These are phyloP conservation scores for Apiospora arundinis DNA, from an alignment of 2,329 filamentous ascomycete species.

Conservation along the genomic window DNA sequence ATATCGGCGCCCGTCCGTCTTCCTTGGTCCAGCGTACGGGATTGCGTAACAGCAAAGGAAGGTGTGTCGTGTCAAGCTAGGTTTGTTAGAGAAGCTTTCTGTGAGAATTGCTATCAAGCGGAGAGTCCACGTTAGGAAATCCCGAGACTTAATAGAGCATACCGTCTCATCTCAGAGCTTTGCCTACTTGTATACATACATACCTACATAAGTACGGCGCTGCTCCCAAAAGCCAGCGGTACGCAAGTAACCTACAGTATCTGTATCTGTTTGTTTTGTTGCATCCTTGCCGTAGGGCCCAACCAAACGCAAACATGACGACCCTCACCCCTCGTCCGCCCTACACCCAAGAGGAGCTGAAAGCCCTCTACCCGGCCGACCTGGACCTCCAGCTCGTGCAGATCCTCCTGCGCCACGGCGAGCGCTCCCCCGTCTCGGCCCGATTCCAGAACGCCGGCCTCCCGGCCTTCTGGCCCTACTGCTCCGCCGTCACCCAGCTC, in stretches of 20 bases:
- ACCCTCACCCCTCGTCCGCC: constrained; percentile 75
- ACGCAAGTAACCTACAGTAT: background rate
- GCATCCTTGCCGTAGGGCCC: background rate
- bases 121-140: constrained; percentile 6
- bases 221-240: background rate
- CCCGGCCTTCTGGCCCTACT: constrained; percentile 87
- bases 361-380: constrained; percentile 77
- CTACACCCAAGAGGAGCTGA: constrained; percentile 83
- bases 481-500: constrained; percentile 76
- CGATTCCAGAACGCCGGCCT: constrained; percentile 82
- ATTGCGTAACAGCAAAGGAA: background rate
- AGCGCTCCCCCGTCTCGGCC: constrained; percentile 84
- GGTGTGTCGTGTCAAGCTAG: background rate
- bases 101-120: background rate
- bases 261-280: background rate
- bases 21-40: background rate
- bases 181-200: background rate
- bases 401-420: constrained; percentile 80
- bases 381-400: constrained; percentile 90
- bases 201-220: background rate
- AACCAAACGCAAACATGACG: constrained; percentile 65
- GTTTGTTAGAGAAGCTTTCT: background rate
- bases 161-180: background rate
- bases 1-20: background rate
- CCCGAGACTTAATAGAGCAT: background rate